These are phyloP conservation scores for Skeletonema costatum DNA, from an alignment of 108 stramenopile species.

Conservation along the genomic window DNA sequence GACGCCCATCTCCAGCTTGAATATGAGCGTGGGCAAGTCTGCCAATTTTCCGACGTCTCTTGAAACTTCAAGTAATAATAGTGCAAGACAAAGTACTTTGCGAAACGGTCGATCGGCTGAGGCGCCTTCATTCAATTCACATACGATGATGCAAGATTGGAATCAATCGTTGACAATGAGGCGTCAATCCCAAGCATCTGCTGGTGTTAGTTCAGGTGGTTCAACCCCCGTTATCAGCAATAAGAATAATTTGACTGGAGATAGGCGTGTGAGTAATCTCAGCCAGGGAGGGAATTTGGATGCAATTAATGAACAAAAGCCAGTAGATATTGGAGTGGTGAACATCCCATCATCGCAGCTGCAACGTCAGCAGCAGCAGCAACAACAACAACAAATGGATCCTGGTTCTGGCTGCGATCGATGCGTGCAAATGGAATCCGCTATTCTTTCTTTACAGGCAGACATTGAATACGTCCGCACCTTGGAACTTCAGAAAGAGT, in stretches of 20 bases:
- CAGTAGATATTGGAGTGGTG: slow-evolving; percentile 19
- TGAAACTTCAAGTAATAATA: background rate
- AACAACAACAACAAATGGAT: background rate
- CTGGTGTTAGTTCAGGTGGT: background rate
- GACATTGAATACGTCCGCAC: slow-evolving; percentile 62
- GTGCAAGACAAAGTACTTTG: background rate
- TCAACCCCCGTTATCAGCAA: background rate
- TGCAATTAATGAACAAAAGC: slow-evolving; percentile 18
- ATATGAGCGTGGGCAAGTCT: background rate
- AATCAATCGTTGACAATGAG: slow-evolving; percentile 1
- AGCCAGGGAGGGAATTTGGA: background rate
- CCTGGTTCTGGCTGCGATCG: slow-evolving; percentile 18
- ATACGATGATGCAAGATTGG: slow-evolving; percentile 2
- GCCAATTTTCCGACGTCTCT: background rate
- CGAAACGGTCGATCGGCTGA: background rate
- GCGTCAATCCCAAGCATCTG: background rate
- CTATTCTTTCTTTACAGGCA: slow-evolving; percentile 37
- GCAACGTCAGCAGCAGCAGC: slow-evolving; percentile 9
- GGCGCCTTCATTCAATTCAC: background rate
- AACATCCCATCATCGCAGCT: background rate
- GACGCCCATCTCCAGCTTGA: background rate
- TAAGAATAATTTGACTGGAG: background rate
- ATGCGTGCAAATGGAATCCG: slow-evolving; percentile 41
- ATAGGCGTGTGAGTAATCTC: background rate
- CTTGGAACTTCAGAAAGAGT: slow-evolving; percentile 48